phyloP scores from a whole-genome alignment of 257 asterid species.

The Cinchona pubescens region DNA sequence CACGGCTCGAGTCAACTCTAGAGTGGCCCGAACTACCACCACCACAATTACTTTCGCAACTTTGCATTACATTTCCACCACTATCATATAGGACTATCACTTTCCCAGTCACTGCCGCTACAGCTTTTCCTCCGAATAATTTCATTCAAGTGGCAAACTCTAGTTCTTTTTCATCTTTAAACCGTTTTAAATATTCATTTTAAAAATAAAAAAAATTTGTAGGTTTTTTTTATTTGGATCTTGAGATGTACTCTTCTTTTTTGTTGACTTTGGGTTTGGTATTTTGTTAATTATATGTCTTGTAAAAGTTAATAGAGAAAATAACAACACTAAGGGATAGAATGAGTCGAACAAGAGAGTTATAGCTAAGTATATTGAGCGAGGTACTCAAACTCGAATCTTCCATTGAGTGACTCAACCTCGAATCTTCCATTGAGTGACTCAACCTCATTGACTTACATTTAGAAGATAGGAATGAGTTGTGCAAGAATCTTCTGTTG shows the following conservation, averaged over 20 bases:
- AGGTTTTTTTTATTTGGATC: not conserved
- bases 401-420: too few species aligned
- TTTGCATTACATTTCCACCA: not conserved
- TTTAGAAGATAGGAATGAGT: slow-evolving; percentile 64
- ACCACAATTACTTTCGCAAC: not conserved
- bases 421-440: too few species aligned
- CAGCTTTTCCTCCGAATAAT: slow-evolving; percentile 4
- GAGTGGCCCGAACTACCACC: too few species aligned
- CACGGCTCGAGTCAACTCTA: too few species aligned
- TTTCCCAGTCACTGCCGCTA: not conserved
- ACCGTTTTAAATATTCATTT: not conserved
- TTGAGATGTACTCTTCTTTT: not conserved
- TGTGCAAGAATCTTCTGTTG: too few species aligned
- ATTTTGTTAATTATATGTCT: not conserved
- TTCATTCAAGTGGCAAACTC: slow-evolving; percentile 21
- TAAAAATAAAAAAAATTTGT: not conserved
- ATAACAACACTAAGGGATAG: too few species aligned
- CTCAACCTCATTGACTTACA: too few species aligned
- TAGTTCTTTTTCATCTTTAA: slow-evolving; percentile 5
- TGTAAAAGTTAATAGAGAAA: slow-evolving; percentile 66
- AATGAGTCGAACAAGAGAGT: too few species aligned
- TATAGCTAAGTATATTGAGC: too few species aligned
- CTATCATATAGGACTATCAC: too few species aligned
- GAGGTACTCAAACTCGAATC: too few species aligned
- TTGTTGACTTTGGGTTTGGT: not conserved